phyloP scores from a whole-genome alignment of 805 yeast species.

The Pichia membranifaciens region DNA sequence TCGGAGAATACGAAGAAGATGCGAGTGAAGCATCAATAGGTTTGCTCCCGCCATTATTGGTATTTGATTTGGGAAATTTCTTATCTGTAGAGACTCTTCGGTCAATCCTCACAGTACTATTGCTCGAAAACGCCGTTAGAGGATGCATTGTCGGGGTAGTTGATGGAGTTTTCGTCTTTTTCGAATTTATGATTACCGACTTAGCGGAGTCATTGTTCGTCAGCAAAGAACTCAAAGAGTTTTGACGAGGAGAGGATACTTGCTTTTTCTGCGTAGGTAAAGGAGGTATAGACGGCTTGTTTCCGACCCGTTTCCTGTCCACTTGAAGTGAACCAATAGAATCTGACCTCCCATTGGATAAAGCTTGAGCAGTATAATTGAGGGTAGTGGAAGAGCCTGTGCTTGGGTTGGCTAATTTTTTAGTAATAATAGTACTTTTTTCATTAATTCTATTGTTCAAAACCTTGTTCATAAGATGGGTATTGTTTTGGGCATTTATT shows the following conservation, averaged over 20 bases:
- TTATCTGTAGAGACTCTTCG: not conserved
- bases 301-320: not conserved
- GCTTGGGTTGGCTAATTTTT: conserved; percentile 13
- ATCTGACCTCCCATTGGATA: not conserved
- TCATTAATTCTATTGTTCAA: conserved; percentile 28
- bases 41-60: not conserved
- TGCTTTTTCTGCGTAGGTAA: not conserved
- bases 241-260: not conserved
- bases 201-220: conserved; percentile 20
- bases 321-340: conserved; percentile 1
- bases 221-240: conserved; percentile 5
- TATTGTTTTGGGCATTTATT: conserved; percentile 28
- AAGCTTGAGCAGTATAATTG: no score
- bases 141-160: not conserved
- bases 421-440: conserved; percentile 26
- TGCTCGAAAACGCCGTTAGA: not conserved
- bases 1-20: not conserved
- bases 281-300: not conserved
- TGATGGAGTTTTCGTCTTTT: not conserved
- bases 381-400: conserved; percentile 11
- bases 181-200: conserved; percentile 6
- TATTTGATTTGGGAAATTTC: not conserved
- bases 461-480: conserved; percentile 31
- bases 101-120: not conserved
- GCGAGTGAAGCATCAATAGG: not conserved